A percentile compares a stretch with the other conserved stretches of the same genome.
phyloP scores from a whole-genome alignment of 2,329 filamentous ascomycete genomes.

The Microascus cirrosus region DNA sequence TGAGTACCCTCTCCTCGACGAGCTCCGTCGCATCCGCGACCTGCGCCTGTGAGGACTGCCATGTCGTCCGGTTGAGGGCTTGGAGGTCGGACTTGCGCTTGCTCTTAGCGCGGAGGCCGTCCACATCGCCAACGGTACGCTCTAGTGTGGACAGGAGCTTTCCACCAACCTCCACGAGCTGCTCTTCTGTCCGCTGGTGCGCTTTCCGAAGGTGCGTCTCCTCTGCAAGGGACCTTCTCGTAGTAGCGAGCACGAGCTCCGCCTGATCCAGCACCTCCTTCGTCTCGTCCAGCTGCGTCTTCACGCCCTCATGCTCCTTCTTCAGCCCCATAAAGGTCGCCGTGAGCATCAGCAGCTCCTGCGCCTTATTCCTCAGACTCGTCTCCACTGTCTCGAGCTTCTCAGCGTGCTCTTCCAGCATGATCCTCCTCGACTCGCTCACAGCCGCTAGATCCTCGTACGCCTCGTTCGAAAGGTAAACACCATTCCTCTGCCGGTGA shows the following conservation, averaged over 20 bases:
- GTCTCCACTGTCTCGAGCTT: conserved; percentile 87
- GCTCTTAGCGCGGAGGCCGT: conserved; percentile 76
- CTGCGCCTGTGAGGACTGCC: conserved; percentile 64
- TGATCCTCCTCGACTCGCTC: conserved; percentile 82
- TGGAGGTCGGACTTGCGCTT: conserved; percentile 78
- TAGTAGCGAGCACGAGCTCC: conserved; percentile 70
- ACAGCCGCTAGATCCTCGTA: conserved; percentile 88
- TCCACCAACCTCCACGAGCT: conserved; percentile 61
- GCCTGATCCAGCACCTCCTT: conserved; percentile 77
- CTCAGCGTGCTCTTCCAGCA: conserved; percentile 84
- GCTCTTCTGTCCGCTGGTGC: conserved; percentile 73
- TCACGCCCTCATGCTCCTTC: conserved; percentile 77
- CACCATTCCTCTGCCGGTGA: conserved; percentile 85
- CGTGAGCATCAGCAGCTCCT: conserved; percentile 79
- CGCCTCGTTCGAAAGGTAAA: conserved; percentile 79
- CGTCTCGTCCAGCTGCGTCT: conserved; percentile 62
- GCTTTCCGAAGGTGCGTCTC: conserved; percentile 73
- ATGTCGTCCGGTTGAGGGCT: conserved; percentile 63
- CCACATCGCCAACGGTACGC: conserved; percentile 69
- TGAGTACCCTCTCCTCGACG: conserved; percentile 64
- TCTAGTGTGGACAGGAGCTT: conserved; percentile 69
- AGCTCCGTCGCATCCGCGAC: conserved; percentile 66
- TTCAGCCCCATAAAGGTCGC: conserved; percentile 81
- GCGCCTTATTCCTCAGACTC: conserved; percentile 84
- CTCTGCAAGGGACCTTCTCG: conserved; percentile 64